These are phyloP conservation scores for Kalanchoe fedtschenkoi DNA, from an alignment of 164 flowering plant species.

Conservation along the genomic window DNA sequence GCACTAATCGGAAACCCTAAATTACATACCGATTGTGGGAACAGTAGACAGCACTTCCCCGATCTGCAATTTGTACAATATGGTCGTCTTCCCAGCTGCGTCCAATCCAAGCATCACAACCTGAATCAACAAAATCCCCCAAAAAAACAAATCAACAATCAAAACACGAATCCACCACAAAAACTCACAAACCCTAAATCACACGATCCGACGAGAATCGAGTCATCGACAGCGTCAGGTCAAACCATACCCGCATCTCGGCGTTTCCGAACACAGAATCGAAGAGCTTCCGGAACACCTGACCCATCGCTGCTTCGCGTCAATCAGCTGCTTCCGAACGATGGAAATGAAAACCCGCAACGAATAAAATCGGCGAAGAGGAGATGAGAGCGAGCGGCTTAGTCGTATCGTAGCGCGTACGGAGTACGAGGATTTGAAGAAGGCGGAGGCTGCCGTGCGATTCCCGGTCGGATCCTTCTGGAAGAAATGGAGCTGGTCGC, in stretches of 20 bases:
- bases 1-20: not conserved
- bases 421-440: no score
- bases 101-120: conserved; percentile 99
- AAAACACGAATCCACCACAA: no score
- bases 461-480: no score
- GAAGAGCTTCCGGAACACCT: conserved; percentile 90
- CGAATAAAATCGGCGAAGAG: no score
- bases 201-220: not conserved
- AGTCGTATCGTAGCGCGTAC: no score
- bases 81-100: conserved; percentile 99
- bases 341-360: no score
- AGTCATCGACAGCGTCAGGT: not conserved
- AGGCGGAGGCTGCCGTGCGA: no score
- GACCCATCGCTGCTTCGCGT: conserved; percentile 83
- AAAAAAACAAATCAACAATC: conserved; percentile 9
- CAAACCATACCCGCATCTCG: conserved; percentile 72
- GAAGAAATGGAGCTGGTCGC: no score
- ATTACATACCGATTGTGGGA: conserved; percentile 87
- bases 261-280: conserved; percentile 86
- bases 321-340: no score
- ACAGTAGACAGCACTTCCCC: conserved; percentile 97
- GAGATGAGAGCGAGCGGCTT: no score
- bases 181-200: not conserved
- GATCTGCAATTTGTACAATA: conserved; percentile 89
- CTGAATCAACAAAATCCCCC: conserved; percentile 28